Evolutionary conservation across 2,329 filamentous ascomycete genomes (phyloP).

Genomic region (Mollisiaceae sp.): DNA sequence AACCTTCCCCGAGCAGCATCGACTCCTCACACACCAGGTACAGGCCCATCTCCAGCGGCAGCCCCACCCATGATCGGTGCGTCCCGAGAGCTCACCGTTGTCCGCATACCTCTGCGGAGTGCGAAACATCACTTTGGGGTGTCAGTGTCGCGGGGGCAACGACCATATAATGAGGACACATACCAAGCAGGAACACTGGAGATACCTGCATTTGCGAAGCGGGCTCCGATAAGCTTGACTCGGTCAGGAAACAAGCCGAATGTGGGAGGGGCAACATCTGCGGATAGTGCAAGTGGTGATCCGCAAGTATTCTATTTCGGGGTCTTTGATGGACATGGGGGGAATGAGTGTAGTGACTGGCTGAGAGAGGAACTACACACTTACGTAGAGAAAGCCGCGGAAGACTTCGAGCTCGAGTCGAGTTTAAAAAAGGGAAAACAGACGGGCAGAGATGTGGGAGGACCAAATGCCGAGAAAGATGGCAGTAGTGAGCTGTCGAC

Average conservation of each 20-base stretch:
- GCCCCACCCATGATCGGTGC: constrained; percentile 64
- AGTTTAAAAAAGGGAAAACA: constrained; percentile 61
- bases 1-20: constrained; percentile 87
- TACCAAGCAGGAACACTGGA: constrained; percentile 94
- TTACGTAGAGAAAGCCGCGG: constrained; percentile 84
- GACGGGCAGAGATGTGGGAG: constrained; percentile 29
- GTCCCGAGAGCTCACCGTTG: constrained; percentile 83
- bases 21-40: constrained; percentile 70
- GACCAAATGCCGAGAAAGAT: constrained; percentile 36
- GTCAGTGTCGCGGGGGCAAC: constrained; percentile 76
- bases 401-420: constrained; percentile 77
- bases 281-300: constrained; percentile 81
- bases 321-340: constrained; percentile 95
- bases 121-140: constrained; percentile 97
- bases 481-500: constrained; percentile 41
- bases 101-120: constrained; percentile 89
- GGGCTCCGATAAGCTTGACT: constrained; percentile 68
- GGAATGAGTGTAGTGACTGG: constrained; percentile 85
- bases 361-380: constrained; percentile 82
- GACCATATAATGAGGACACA: constrained; percentile 90
- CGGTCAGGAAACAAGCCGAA: constrained; percentile 28
- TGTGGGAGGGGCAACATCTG: constrained; percentile 65
- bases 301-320: constrained; percentile 98
- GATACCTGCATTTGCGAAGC: constrained; percentile 88
- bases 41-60: constrained; percentile 60